Base-by-base conservation (phyloP, 768 basidiomycete genomes). In the Coprinopsis strossmayeri region DNA sequence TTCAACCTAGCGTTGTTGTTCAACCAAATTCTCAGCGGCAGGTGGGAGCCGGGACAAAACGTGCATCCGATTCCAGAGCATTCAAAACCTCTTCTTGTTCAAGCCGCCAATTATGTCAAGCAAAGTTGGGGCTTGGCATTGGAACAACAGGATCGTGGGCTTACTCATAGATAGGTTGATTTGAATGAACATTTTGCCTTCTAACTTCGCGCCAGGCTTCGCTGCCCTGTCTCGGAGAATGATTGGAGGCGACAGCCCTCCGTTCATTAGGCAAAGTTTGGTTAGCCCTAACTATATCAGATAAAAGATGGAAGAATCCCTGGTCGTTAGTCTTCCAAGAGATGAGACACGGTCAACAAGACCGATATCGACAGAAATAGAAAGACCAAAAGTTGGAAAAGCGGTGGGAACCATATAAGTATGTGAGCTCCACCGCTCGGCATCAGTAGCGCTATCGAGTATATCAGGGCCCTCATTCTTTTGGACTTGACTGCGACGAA, bases 81-180 rank as follows among this genome's bases (percentile, higher is more conserved):
- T 38, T 38, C 37, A 38, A 38, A 15, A 38, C 10, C 7, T 5
- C 37, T 38, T 5, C 10, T 38, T 20, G 37, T 20, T 38, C 10
- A 12, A 18, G 37, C 18, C 37, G 18, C 37, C 37, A 13, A 38
- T 13, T 20, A 20, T 12, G 37, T 10, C 37, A 38, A 13, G 10
- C 37, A 18, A 38, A 10, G 10, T 9, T 7, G 30, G 37, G 37
- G 7, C 37, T 38, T 38, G 37, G 48, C 51, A 44, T 38, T 27
- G 32, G 46, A 5, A 44, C 21, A 27, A 20, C 43, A 26, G 28
- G 41, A 3, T 32, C 32, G 17, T 30, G 34, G n/a, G 26, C 34
- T 42, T 49, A 37, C 27, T 38, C 49, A 15, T 45, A 24, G 1
- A 37, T 30, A 15, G 48, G 41, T 20, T 32, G 30, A 32, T n/a